Percentiles rank a stretch among this genome's conserved stretches.
Evolutionary conservation across 176 grass and related monocot genomes (phyloP).

Genomic region (Avena atlantica): DNA sequence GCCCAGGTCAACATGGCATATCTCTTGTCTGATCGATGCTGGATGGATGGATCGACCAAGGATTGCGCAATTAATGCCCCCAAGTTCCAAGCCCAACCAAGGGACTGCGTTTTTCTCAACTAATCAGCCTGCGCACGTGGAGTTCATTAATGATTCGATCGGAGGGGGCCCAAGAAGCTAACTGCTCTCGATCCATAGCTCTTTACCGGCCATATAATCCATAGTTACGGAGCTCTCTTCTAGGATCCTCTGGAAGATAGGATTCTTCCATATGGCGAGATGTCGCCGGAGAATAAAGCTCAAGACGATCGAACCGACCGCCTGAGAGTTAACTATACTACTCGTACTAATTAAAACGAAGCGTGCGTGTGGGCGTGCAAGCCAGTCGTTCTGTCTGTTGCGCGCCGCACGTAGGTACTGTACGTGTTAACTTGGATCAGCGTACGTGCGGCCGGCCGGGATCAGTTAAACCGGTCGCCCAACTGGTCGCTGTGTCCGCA

Average conservation of each 20-base stretch:
- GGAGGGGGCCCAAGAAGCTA: not conserved
- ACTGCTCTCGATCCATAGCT: not conserved
- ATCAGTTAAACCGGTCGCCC: not conserved
- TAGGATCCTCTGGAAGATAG: conserved; percentile 3
- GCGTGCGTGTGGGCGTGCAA: too few species aligned
- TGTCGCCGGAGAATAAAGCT: too few species aligned
- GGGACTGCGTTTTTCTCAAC: not conserved
- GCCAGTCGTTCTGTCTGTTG: not conserved
- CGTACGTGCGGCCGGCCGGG: not conserved
- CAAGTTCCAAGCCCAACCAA: conserved; percentile 26
- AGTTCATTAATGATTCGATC: conserved; percentile 44
- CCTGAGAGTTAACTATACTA: too few species aligned
- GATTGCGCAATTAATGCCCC: conserved; percentile 46
- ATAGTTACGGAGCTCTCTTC: not conserved
- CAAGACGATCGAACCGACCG: too few species aligned
- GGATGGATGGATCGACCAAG: too few species aligned
- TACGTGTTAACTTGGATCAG: not conserved
- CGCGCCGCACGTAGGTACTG: not conserved
- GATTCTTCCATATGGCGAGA: too few species aligned
- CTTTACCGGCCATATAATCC: too few species aligned
- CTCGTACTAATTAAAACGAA: too few species aligned
- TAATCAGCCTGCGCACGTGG: conserved; percentile 40
- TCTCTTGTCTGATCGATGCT: too few species aligned
- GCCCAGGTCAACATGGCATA: too few species aligned
- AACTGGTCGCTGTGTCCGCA: not conserved